Base-by-base conservation (phyloP, 257 asterid genomes). In the Petunia secreta region DNA sequence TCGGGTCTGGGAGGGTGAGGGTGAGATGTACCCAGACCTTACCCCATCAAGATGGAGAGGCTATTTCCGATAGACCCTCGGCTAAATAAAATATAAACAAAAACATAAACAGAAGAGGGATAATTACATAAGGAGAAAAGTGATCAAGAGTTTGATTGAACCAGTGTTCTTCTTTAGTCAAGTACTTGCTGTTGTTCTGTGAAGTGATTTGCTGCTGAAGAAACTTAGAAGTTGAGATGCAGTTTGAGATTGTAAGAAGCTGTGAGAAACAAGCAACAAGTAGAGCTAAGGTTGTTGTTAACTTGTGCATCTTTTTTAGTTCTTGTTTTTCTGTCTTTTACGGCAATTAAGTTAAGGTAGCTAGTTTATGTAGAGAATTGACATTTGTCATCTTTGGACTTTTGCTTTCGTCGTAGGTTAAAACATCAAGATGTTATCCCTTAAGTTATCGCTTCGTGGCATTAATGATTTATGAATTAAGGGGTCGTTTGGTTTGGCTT, bases 101-200 rank as follows among this genome's bases (percentile, higher is more conserved):
- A 8, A 44, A 75, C 4, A 16, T 38, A 15, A 59, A 63, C 2
- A 14, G 57, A 55, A 13, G 46, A 37, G 43, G 4, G 13, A 11
- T 34, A 0, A 83, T 87, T 85, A 92, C 99, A 52, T 89, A 91
- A 59, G 99, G 99, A 82, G 98, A 96, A 89, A 96, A 94, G 84
- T 94, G 98, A 83, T 96, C 97, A 63, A 96, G 88, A 15, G 92
- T 91, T 82, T 94, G 98, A 86, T 89, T 88, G 81, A 96, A 81
- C 98, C 98, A 94, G 55, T 80, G 87, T 64, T 81, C 92, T 60
- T 91, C 87, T 5, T 25, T 87, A 69, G 98, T 92, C 86, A 96
- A 87, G 55, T 86, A 91, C 15, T 85, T 85, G 55, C 36, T 82
- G 85, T 36, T 82, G 85, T 82, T 86, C 40, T 53, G 80, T 7